Conservation (phyloP, 179 eudicot genomes). For the Spinacia oleracea region DNA sequence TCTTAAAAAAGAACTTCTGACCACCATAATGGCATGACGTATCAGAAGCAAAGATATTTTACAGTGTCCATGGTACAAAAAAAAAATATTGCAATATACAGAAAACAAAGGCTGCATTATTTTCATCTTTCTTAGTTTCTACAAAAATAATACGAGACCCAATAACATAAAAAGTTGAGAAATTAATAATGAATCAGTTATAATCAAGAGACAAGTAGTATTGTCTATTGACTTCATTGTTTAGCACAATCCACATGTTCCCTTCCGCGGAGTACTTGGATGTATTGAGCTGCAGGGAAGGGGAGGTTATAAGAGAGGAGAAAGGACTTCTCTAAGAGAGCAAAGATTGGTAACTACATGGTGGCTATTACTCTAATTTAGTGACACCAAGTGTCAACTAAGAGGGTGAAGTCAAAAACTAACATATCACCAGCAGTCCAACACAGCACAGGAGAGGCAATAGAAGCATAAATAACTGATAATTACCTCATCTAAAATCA, state of each 20-base stretch:
- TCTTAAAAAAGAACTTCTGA: not conserved
- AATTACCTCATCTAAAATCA: slow-evolving; percentile 94
- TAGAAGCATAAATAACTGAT: not conserved
- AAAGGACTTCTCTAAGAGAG: not conserved
- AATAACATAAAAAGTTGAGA: not conserved
- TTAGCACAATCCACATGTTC: not conserved
- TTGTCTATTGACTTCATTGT: not conserved
- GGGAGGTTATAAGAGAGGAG: slow-evolving; percentile 1
- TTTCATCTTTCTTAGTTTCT: not conserved
- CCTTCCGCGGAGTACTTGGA: not conserved
- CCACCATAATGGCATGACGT: not conserved
- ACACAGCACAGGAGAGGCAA: not conserved
- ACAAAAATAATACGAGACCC: not conserved
- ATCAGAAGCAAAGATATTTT: not conserved
- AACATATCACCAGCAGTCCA: slow-evolving; percentile 4
- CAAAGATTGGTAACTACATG: not conserved
- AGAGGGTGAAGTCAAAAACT: not conserved
- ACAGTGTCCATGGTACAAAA: not conserved
- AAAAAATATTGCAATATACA: not conserved
- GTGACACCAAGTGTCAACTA: not conserved
- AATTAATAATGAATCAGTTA: slow-evolving; percentile 4
- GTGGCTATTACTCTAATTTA: not conserved
- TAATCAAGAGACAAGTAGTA: not conserved
- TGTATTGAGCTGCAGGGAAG: not conserved
- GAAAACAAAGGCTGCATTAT: not conserved